Conservation (phyloP, 768 basidiomycete genomes). For the Trametes punicea region DNA sequence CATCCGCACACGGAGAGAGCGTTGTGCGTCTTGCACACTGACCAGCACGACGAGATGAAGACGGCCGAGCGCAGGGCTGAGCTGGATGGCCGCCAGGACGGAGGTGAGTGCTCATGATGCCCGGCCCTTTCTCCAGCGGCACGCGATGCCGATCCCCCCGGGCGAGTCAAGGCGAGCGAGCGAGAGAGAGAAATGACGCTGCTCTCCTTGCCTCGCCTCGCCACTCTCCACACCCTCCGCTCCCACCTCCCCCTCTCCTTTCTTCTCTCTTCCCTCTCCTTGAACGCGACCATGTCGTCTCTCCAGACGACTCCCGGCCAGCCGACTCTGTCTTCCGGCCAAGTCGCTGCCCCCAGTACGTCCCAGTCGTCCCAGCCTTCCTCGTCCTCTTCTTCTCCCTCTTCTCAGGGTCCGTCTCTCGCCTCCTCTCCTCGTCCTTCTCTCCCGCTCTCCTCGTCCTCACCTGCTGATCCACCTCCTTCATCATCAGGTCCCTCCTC, state of each 20-base stretch:
- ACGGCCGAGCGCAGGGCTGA: neutral
- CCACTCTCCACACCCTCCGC: neutral
- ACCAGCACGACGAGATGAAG: neutral
- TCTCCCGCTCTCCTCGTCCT: neutral
- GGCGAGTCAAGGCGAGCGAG: neutral
- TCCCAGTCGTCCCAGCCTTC: neutral
- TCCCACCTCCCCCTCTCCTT: neutral
- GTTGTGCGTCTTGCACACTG: neutral
- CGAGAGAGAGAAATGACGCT: slow-evolving; percentile 8
- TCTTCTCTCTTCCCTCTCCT: neutral
- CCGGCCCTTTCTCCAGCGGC: neutral
- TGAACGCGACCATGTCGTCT: slow-evolving; percentile 17
- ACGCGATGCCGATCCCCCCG: neutral
- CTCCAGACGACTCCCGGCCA: neutral
- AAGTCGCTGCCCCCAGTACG: slow-evolving; percentile 12
- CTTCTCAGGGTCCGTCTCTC: slow-evolving; percentile 7
- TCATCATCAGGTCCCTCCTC: slow-evolving; percentile 11
- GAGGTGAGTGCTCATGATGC: slow-evolving; percentile 14
- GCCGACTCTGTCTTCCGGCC: neutral
- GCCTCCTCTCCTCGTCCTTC: slow-evolving; percentile 4
- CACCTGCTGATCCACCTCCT: slow-evolving; percentile 6
- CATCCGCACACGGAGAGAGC: neutral
- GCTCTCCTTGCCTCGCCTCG: neutral
- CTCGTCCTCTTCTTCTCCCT: slow-evolving; percentile 3
- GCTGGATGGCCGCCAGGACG: slow-evolving; percentile 7